Evolutionary conservation across 768 basidiomycete genomes (phyloP), one percentile per base, ranked within the genome.

Genomic region (Hygrophoropsis aurantiaca): DNA sequence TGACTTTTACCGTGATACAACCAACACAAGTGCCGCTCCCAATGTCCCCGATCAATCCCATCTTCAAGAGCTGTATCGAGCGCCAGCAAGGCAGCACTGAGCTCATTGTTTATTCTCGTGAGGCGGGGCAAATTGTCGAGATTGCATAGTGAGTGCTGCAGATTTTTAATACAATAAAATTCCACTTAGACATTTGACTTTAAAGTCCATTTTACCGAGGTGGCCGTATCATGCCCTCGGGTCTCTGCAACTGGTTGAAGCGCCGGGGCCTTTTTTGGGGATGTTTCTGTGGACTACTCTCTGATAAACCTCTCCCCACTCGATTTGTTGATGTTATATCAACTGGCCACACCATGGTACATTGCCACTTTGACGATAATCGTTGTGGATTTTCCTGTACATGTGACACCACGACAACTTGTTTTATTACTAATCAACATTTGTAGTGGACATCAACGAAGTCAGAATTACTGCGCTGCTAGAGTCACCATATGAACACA

Each of bases 381-480:
- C 6, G 33, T 20, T 43, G 25, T 43, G 42, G 26, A 7, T 43
- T 30, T 18, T 43, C 25, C n/a, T 15, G 42, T 43, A 43, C n/a
- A n/a, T n/a, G n/a, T n/a, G n/a, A n/a, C n/a, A n/a, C n/a, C n/a
- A n/a, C n/a, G n/a, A n/a, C n/a, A n/a, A n/a, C n/a, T n/a, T n/a
- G n/a, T n/a, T n/a, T n/a, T n/a, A n/a, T n/a, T n/a, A n/a, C n/a
- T n/a, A n/a, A n/a, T n/a, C n/a, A n/a, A n/a, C n/a, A n/a, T n/a
- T n/a, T n/a, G n/a, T n/a, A n/a, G n/a, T n/a, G n/a, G n/a, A n/a
- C n/a, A n/a, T n/a, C n/a, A n/a, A n/a, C n/a, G n/a, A n/a, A n/a
- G n/a, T n/a, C n/a, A n/a, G n/a, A n/a, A n/a, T n/a, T n/a, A n/a
- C n/a, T n/a, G n/a, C n/a, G n/a, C n/a, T n/a, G n/a, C n/a, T n/a